A percentile compares a stretch with the other conserved stretches of the same genome.
phyloP scores from a whole-genome alignment of 2,329 filamentous ascomycete species.

The Didymella lethalis region DNA sequence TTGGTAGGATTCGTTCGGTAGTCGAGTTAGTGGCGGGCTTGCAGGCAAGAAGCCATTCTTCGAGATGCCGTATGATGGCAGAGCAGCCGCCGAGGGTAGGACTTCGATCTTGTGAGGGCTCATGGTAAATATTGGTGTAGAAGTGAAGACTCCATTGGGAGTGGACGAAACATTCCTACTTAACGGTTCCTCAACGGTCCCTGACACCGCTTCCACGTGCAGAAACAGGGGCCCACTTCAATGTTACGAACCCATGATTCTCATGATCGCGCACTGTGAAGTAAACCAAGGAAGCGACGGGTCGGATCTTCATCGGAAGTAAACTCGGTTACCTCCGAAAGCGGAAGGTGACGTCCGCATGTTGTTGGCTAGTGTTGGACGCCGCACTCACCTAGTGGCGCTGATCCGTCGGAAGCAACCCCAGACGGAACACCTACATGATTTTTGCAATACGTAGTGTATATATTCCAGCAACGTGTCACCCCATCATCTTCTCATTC shows the following conservation, averaged over 20 bases:
- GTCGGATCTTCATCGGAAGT: background rate
- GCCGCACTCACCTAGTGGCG: constrained; percentile 7
- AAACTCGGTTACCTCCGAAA: constrained; percentile 20
- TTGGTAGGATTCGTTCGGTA: constrained; percentile 85
- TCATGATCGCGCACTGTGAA: constrained; percentile 20
- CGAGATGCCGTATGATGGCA: constrained; percentile 80
- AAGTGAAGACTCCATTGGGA: constrained; percentile 1
- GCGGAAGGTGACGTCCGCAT: constrained; percentile 22
- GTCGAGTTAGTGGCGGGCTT: constrained; percentile 72
- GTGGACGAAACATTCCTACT: constrained; percentile 16
- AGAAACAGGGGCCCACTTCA: constrained; percentile 16
- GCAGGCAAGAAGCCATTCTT: constrained; percentile 82
- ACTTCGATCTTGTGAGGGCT: constrained; percentile 39
- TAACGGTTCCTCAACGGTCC: constrained; percentile 21
- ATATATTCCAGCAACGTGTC: constrained; percentile 21
- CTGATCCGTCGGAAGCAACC: constrained; percentile 11
- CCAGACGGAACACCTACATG: constrained; percentile 17
- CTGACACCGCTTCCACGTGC: constrained; percentile 31
- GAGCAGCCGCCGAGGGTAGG: constrained; percentile 40
- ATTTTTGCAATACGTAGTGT: constrained; percentile 26
- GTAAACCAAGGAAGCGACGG: background rate
- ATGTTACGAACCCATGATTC: constrained; percentile 10
- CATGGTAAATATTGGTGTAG: constrained; percentile 26
- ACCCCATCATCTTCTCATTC: constrained; percentile 7
- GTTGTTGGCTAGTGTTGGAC: too few species aligned